Evolutionary conservation across 305 asterid species (phyloP).

Genomic region (Fraxinus paxiana): DNA sequence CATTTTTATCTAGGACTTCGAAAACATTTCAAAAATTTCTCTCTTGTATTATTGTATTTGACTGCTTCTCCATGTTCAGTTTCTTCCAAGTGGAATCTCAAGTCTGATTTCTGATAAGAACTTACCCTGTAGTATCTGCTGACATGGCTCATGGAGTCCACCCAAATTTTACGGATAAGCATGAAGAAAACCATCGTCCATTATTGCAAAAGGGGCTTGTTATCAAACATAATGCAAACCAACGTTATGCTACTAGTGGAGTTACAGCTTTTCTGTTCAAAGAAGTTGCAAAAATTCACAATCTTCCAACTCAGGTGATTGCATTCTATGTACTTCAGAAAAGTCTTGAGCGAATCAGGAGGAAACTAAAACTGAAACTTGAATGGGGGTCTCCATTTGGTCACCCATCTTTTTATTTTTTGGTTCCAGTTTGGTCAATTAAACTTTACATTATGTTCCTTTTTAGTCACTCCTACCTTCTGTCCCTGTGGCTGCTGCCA

Average conservation of each 20-base stretch:
- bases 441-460: neutral
- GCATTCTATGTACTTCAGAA: neutral
- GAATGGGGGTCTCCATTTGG: neutral
- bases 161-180: constrained; percentile 79
- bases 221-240: constrained; percentile 93
- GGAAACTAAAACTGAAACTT: neutral
- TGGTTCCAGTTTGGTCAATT: neutral
- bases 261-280: constrained; percentile 88
- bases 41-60: neutral
- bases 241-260: constrained; percentile 95
- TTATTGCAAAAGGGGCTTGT: constrained; percentile 89
- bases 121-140: constrained; percentile 70
- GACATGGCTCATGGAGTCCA: constrained; percentile 99
- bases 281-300: constrained; percentile 71
- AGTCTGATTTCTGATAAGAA: constrained; percentile 18
- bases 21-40: neutral
- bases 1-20: neutral
- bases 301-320: constrained; percentile 86
- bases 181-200: constrained; percentile 93
- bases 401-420: neutral
- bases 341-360: neutral
- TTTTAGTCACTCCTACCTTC: neutral
- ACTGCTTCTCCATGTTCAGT: neutral
- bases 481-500: neutral
- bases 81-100: neutral